Evolutionary conservation across 345 rosid species (phyloP), one percentile per base, ranked within the genome.

Genomic region (Trapa incisa): DNA sequence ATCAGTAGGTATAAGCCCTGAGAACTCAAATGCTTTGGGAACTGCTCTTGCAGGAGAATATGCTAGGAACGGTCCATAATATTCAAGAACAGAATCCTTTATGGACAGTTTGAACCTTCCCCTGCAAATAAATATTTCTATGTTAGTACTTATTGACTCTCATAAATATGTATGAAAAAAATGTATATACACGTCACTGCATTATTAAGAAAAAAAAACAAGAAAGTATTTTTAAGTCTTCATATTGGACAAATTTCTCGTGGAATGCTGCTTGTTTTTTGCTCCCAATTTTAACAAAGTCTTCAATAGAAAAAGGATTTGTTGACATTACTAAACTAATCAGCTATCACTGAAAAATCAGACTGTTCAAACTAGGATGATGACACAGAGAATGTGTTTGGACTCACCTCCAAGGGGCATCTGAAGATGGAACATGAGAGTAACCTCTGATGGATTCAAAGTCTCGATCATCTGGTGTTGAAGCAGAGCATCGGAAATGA

Each of bases 1-100:
- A 70, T 77, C 53, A 2, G 1, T 54, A 50, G 91, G 87, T 78
- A 91, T 76, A 8, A 48, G 71, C 75, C 50, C 65, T 16, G 82
- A 76, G 65, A 79, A 73, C 39, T 77, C 76, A 22, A 68, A 79
- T 47, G 89, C 89, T 73, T 70, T 79, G 32, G 65, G 69, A 67
- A 53, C 76, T 68, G 81, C 73, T 64, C 50, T 72, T 71, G 76
- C 66, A n/a, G 88, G 76, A 32, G 80, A 85, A 53, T 67, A 79
- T 72, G 86, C 91, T 66, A 56, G 68, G 75, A 86, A 80, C 37
- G 76, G 79, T 54, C 83, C 84, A 72, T 72, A 80, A 72, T 81
- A 72, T 39, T 77, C 70, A 41, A 68, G 71, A 1, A 22, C 66
- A 1, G 35, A 58, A 42, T 74, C 75, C 71, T 22, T 29, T 36